These are phyloP conservation scores for Evansstolkia leycettana DNA, from an alignment of 495 filamentous ascomycete genomes.

Conservation along the genomic window DNA sequence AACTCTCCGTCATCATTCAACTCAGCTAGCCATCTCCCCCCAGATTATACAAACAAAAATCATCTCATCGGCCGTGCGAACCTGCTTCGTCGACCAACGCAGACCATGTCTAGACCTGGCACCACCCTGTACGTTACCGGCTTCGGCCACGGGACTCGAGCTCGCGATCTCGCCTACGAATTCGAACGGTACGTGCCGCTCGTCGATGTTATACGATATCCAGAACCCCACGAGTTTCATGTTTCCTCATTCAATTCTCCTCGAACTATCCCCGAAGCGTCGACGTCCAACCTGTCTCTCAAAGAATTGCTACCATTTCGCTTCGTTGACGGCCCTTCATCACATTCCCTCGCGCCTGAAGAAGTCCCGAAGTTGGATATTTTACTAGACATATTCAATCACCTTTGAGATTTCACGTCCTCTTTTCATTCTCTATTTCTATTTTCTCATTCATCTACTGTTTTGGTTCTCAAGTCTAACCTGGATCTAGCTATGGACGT, in stretches of 20 bases:
- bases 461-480: constrained; percentile 3
- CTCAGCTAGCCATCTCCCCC: background rate
- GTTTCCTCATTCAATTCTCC: constrained; percentile 6
- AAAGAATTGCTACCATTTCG: background rate
- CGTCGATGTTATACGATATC: constrained; percentile 32
- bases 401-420: no score
- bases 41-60: no score
- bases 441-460: background rate
- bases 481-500: constrained; percentile 70
- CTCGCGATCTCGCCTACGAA: constrained; percentile 99
- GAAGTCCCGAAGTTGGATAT: no score
- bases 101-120: constrained; percentile 75
- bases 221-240: constrained; percentile 16
- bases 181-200: constrained; percentile 95
- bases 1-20: background rate
- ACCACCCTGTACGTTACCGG: constrained; percentile 96
- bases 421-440: background rate
- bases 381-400: no score
- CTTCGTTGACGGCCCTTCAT: constrained; percentile 2
- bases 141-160: constrained; percentile 98
- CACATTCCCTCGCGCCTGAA: background rate
- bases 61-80: no score
- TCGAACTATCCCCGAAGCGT: constrained; percentile 11
- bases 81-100: background rate
- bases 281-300: constrained; percentile 8